Evolutionary conservation across 2,329 filamentous ascomycete genomes (phyloP), one percentile per base, ranked within the genome.

Genomic region (Phyllosticta citrichinensis): DNA sequence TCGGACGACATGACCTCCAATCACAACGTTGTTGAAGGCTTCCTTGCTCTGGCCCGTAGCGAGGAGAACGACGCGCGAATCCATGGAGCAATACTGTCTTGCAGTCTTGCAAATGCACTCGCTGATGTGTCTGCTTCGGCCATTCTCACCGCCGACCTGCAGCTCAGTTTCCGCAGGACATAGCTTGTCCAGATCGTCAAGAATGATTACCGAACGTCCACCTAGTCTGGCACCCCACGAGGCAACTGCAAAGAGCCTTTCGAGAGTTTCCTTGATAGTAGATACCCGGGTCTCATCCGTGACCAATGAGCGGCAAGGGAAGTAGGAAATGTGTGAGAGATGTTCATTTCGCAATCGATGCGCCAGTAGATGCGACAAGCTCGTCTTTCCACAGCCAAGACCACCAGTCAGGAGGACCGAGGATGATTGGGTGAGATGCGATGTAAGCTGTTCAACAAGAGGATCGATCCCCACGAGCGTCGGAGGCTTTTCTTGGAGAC

Each of bases 41-140:
- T 99, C 94, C 70, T 99, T 99, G 19, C 88, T 87, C 73, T 96
- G 91, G 0, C 93, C 91, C 20, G 93, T 97, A 3, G 91, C 92
- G 10, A 99, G 80, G 58, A 99, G 75, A 4, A 96, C 89, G 14
- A 99, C 88, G 1, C 87, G 87, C 64, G 87, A 91, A 63, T 90
- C 87, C 64, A 84, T 81, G 0, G 84, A 85, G 71, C 92, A 96
- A 71, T 93, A 92, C 69, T 97, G 88, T 61, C 87, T 84, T 0
- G 93, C 89, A 65, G 94, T 86, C 0, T 88, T 85, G 70, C 89
- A 88, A 5, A 99, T 82, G 0, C 91, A 85, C 73, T 99, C 94
- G 70, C 92, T 96, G 62, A 97, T 85, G 68, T 97, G 92, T 35
- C 91, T 85, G 71, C 92, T 97, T 64, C 93, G 84, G 19, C 90